Percentiles rank a stretch among this genome's conserved stretches.
phyloP scores from a whole-genome alignment of 1,284 basidiomycete species.

The Porodaedalea pini region DNA sequence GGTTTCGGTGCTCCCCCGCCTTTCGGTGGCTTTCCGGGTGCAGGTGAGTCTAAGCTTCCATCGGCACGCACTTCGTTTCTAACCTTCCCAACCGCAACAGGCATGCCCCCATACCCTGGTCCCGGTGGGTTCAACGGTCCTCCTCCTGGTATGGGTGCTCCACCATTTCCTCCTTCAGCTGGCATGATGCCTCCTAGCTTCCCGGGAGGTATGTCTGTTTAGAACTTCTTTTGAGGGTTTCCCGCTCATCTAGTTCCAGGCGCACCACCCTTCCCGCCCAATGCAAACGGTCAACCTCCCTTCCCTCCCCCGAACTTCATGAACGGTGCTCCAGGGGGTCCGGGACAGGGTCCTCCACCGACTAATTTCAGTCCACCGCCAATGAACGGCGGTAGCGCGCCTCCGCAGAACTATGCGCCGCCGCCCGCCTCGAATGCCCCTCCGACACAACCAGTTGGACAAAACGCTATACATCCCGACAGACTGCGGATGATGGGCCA shows the following conservation, averaged over 20 bases:
- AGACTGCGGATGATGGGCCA: slow-evolving; percentile 75
- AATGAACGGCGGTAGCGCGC: slow-evolving; percentile 26
- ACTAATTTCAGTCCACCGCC: slow-evolving; percentile 40
- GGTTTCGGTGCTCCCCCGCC: slow-evolving; percentile 45
- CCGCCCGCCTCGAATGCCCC: slow-evolving; percentile 28
- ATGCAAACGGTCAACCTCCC: slow-evolving; percentile 36
- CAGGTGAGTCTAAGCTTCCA: slow-evolving; percentile 17
- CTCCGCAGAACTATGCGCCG: slow-evolving; percentile 26
- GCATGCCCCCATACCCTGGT: slow-evolving; percentile 52
- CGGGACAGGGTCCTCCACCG: slow-evolving; percentile 27
- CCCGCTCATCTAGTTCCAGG: slow-evolving; percentile 30
- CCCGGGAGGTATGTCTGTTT: slow-evolving; percentile 36
- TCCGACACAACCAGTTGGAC: slow-evolving; percentile 26
- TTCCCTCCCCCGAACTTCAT: slow-evolving; percentile 37
- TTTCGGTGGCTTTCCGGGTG: slow-evolving; percentile 31
- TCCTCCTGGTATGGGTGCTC: slow-evolving; percentile 27
- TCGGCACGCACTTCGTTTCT: not conserved
- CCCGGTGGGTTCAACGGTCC: slow-evolving; percentile 41
- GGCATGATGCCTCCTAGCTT: slow-evolving; percentile 38
- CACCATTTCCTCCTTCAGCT: slow-evolving; percentile 22
- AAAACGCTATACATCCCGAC: slow-evolving; percentile 79
- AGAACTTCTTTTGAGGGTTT: not conserved
- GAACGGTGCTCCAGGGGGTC: slow-evolving; percentile 23
- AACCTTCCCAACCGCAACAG: slow-evolving; percentile 10
- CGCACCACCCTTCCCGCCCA: slow-evolving; percentile 58